Evolutionary conservation across 257 asterid genomes (phyloP).

Genomic region (Scutellaria galericulata): DNA sequence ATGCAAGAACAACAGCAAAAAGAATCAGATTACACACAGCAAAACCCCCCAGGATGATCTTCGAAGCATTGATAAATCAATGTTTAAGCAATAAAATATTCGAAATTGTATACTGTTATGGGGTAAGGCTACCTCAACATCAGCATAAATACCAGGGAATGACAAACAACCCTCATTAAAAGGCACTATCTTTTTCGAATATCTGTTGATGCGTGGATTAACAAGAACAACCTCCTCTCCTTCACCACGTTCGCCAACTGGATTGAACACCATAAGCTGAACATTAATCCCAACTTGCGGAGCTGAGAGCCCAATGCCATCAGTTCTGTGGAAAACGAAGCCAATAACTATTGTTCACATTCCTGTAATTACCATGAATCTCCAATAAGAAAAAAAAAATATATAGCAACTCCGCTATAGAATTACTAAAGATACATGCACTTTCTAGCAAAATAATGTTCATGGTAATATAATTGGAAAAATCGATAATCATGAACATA

Average conservation of each 20-base stretch:
- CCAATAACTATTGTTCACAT: conserved; percentile 50
- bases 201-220: conserved; percentile 73
- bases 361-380: conserved; percentile 42
- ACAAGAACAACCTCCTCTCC: conserved; percentile 93
- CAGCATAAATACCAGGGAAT: conserved; percentile 79
- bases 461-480: neutral
- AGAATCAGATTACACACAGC: neutral
- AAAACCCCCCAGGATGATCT: no score
- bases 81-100: neutral
- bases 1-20: conserved; percentile 1
- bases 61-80: neutral
- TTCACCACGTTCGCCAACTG: conserved; percentile 78
- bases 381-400: conserved; percentile 29
- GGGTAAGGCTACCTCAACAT: conserved; percentile 62
- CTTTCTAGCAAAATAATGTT: neutral
- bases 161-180: conserved; percentile 91
- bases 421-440: neutral
- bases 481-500: neutral
- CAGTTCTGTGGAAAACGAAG: conserved; percentile 71
- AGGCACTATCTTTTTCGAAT: conserved; percentile 67
- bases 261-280: conserved; percentile 94
- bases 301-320: conserved; percentile 95
- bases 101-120: neutral
- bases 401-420: neutral
- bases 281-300: conserved; percentile 95